Evolutionary conservation across 78 protist species (phyloP), one percentile per base, ranked within the genome.

Genomic region (Cavenderia fasciculata): DNA sequence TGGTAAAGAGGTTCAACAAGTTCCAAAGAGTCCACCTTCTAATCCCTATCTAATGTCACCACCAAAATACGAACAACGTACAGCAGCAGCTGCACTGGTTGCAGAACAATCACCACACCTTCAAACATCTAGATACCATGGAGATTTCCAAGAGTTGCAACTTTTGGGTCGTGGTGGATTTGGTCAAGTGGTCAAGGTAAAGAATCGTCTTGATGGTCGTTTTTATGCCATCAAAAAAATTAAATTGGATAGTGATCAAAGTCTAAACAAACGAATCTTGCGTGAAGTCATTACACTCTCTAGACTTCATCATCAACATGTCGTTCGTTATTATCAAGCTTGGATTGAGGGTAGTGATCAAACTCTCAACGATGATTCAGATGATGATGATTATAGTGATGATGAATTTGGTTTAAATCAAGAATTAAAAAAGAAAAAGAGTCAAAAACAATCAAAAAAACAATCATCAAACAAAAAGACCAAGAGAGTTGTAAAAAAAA

Each of bases 281-380:
- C 59, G 95, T 33, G 95, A 92, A 25, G 95, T 92, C 25, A 76
- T 78, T 18, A 92, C 95, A 43, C 78, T 92, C 12, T 75, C 93
- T 21, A 74, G 85, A 36, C 33, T 92, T n/a, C 88, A 92, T 68
- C 95, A 92, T 51, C 86, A 92, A 68, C 85, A 92, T 59, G 95
- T 92, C 33, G 95, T 92, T 14, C 19, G 95, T 12, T 91, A 92
- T 34, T 92, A 84, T 63, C 95, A 92, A 52, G 95, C 95, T 27
- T 92, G 95, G 95, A 51, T 92, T 6, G 95, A 92, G 65, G 82
- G 85, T 29, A 63, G 62, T 31, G 79, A 78, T 14, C 12, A 49
- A 12, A 49, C 12, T 49, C 27, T 18, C 54, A 49, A 14, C 54
- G 54, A 49, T 61, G 69, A 61, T 18, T 61, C 69, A 14, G 69